These are phyloP conservation scores for Metschnikowia similis DNA, from an alignment of 805 yeast genomes.

Conservation along the genomic window DNA sequence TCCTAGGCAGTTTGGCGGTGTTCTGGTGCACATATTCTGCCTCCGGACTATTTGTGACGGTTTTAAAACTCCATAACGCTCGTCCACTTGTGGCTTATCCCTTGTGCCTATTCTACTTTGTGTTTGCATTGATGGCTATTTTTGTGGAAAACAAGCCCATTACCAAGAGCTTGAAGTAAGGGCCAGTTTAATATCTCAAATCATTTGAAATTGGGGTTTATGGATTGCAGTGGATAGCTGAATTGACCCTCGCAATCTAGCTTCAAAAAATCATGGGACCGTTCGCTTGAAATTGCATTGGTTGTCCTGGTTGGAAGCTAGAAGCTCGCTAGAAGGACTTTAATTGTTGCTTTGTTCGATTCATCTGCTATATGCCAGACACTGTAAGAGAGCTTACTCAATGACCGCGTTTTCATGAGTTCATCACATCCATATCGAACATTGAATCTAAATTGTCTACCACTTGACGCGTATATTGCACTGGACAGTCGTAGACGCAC, in stretches of 20 bases:
- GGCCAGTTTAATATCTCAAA: neutral
- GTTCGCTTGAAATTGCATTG: neutral
- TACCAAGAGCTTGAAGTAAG: neutral
- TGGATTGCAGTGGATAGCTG: neutral
- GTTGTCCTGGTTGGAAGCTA: neutral
- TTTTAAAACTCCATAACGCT: constrained; percentile 76
- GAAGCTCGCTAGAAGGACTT: neutral
- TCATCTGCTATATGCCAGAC: neutral
- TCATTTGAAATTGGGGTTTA: neutral
- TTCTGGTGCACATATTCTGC: constrained; percentile 92
- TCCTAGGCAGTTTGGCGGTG: constrained; percentile 61
- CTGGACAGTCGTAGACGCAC: neutral
- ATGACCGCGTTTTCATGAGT: neutral
- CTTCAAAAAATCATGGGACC: too few species aligned
- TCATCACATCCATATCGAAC: neutral
- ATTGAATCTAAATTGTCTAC: neutral
- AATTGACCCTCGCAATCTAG: too few species aligned
- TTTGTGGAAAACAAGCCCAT: constrained; percentile 48
- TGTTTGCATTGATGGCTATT: constrained; percentile 93
- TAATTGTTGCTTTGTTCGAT: neutral
- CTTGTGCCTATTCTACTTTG: constrained; percentile 82
- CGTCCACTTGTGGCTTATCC: constrained; percentile 93
- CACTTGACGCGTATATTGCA: neutral
- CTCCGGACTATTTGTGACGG: constrained; percentile 86
- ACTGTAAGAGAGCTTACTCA: neutral